Conservation (phyloP, 257 asterid species). For the Haberlea rhodopensis region DNA sequence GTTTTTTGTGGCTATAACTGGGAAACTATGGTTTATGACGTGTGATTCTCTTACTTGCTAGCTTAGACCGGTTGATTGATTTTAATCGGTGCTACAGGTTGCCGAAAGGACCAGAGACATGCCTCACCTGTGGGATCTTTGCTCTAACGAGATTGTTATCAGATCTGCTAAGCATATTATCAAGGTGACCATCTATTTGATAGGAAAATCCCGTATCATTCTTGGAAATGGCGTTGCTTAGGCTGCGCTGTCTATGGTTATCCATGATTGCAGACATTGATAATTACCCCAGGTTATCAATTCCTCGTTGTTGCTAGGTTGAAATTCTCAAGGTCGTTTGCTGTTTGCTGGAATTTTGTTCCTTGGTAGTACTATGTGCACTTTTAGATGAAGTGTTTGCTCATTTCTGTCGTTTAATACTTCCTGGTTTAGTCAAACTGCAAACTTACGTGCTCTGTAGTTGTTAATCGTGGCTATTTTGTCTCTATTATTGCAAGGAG, state of each 20-base stretch:
- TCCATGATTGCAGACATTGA: neutral
- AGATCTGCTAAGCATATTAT: slow-evolving; percentile 88
- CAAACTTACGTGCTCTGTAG: no score
- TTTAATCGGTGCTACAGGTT: slow-evolving; percentile 48
- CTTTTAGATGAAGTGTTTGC: neutral
- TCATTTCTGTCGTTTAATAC: neutral
- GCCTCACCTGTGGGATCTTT: slow-evolving; percentile 91
- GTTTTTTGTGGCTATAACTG: slow-evolving; percentile 1
- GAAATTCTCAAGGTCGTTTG: no score
- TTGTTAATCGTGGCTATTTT: no score
- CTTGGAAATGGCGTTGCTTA: neutral
- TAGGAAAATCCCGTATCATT: neutral
- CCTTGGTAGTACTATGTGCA: neutral
- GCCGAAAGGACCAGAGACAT: slow-evolving; percentile 77
- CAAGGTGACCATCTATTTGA: slow-evolving; percentile 53
- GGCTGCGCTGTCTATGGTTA: neutral
- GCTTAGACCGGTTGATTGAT: slow-evolving; percentile 8
- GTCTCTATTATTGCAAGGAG: no score
- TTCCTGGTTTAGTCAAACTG: no score
- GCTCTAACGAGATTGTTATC: slow-evolving; percentile 75
- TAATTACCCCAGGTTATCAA: no score
- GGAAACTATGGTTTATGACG: no score
- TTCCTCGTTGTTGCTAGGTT: no score
- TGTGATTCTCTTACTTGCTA: slow-evolving; percentile 14
- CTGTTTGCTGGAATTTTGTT: neutral